These are phyloP conservation scores for Candida gigantensis DNA, from an alignment of 1,139 yeast genomes.

Conservation along the genomic window DNA sequence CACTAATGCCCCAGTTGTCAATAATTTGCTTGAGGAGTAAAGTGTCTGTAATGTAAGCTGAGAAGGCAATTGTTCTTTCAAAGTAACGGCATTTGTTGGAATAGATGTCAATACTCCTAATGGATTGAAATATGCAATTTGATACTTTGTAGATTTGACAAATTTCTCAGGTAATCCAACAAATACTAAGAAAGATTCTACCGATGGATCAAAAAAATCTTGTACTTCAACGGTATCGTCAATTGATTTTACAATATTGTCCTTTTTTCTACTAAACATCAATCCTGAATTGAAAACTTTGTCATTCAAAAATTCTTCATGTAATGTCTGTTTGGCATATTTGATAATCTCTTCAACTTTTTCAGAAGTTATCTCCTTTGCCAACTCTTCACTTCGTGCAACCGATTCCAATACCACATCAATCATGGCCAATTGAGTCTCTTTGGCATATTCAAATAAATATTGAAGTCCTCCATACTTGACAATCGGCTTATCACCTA, in stretches of 20 bases:
- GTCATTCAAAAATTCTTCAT: conserved; percentile 60
- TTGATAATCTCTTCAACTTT: conserved; percentile 64
- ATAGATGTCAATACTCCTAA: conserved; percentile 32
- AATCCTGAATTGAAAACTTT: conserved; percentile 73
- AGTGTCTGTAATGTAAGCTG: conserved; percentile 45
- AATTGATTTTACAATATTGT: conserved; percentile 60
- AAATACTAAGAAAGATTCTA: conserved; percentile 55
- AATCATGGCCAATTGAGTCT: conserved; percentile 69
- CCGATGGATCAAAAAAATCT: conserved; percentile 79
- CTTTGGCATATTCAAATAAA: conserved; percentile 68
- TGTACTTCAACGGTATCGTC: conserved; percentile 57
- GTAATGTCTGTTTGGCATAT: conserved; percentile 61
- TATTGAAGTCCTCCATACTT: conserved; percentile 64
- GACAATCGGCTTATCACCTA: conserved; percentile 60
- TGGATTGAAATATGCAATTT: conserved; percentile 38
- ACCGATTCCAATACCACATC: conserved; percentile 67
- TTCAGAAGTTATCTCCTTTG: conserved; percentile 58
- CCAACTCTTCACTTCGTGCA: conserved; percentile 61
- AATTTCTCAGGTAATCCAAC: conserved; percentile 41
- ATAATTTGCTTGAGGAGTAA: conserved; percentile 45
- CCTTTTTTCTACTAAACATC: conserved; percentile 81
- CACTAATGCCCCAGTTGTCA: conserved; percentile 45
- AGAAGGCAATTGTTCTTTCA: conserved; percentile 38
- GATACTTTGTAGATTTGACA: conserved; percentile 29
- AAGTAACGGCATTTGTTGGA: conserved; percentile 32